Base-by-base conservation (phyloP, 805 yeast genomes). In the Nakazawaea wickerhamii region DNA sequence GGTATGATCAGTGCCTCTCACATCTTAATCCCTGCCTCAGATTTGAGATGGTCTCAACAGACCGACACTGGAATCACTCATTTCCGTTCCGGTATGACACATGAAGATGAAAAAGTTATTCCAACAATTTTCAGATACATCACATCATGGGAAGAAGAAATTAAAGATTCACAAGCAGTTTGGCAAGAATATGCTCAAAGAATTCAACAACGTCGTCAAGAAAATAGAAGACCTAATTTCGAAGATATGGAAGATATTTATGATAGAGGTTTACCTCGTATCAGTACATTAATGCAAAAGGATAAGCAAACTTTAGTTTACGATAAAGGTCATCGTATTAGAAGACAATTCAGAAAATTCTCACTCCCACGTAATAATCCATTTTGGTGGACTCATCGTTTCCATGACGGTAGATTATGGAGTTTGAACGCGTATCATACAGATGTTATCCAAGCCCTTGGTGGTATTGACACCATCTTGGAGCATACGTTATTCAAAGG, bases 1-100 rank as follows among this genome's bases (percentile, higher is more conserved):
- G 99, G 99, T 20, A 93, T 93, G 99, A 67, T 93, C 20, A 86
- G 96, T 69, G 98, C 98, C 0, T 87, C 96, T 11, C 99, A 93
- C 59, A 87, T 93, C 38, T 68, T 93, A 48, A 93, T 93, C 50
- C 99, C 99, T 0, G 84, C 95, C 0, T 82, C 95, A 5, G 99
- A 93, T 60, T 64, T 91, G 48, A 71, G 83, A 41, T 91, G 95
- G 93, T 87, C 96, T 0, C 77, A 75, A 53, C 97, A 90, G 62
- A 89, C 97, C 0, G 96, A 90, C 44, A 81, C 95, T 3, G 98
- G 98, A 13, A 84, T 88, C 35, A 85, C 95, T 0, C 96, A 89
- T 61, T 93, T 90, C 75, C 73, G 96, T 48, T 80, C 95, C 2
- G 99, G 98, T 48, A 83, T 93, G 93, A 75, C 82, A 13, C 85